A percentile compares a stretch with the other conserved stretches of the same genome.
Conservation (phyloP, 306 rosid genomes). For the Lagenaria siceraria region DNA sequence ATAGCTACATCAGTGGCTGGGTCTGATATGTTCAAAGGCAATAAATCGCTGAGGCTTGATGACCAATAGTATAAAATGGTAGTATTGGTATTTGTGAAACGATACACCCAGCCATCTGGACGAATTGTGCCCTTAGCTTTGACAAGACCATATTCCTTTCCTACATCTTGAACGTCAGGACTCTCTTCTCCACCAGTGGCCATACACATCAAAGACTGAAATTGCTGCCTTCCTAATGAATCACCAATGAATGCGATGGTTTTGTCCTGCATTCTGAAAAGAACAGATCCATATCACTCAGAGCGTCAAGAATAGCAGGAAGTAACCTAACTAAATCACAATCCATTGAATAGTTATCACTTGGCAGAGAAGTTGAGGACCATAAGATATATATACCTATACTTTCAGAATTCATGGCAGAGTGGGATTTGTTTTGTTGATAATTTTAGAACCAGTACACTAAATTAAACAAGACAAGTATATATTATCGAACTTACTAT, state of each 20-base stretch:
- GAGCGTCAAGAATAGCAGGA: not conserved
- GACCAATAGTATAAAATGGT: constrained; percentile 92
- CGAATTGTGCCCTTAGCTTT: constrained; percentile 67
- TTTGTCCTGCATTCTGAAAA: constrained; percentile 68
- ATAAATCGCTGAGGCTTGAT: constrained; percentile 67
- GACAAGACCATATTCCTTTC: constrained; percentile 65
- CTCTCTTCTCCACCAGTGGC: constrained; percentile 56
- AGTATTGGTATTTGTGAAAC: constrained; percentile 61
- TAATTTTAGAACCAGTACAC: not conserved
- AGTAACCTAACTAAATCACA: not conserved
- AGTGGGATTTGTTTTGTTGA: not conserved
- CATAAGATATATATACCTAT: not conserved
- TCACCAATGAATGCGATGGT: constrained; percentile 85
- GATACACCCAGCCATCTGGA: constrained; percentile 92
- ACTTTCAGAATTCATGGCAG: not conserved
- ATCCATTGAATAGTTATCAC: not conserved
- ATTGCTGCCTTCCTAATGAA: constrained; percentile 85
- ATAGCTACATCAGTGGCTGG: constrained; percentile 45
- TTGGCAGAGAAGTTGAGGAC: not conserved
- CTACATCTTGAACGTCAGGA: constrained; percentile 54
- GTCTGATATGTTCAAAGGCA: constrained; percentile 42
- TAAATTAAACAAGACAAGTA: not conserved
- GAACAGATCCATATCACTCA: not conserved
- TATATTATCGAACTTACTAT: not conserved
- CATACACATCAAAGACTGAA: constrained; percentile 96